Evolutionary conservation across 768 basidiomycete species (phyloP).

Genomic region (Cyclocybe cylindracea): DNA sequence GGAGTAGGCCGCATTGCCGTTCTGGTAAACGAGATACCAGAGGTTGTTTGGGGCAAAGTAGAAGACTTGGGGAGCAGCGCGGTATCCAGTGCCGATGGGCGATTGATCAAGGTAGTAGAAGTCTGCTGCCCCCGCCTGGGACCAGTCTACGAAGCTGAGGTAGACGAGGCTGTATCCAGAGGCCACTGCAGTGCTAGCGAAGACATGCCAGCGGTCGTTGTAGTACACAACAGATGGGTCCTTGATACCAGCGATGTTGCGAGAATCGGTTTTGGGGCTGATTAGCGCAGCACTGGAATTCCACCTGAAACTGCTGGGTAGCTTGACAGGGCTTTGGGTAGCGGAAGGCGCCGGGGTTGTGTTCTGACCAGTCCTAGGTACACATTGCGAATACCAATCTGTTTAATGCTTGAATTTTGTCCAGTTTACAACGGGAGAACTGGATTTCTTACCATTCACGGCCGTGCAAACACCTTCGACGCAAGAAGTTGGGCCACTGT

Average conservation of each 20-base stretch:
- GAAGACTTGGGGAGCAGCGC: constrained; percentile 18
- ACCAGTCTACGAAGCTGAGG: constrained; percentile 16
- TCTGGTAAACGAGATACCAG: constrained; percentile 21
- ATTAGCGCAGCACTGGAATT: constrained; percentile 10
- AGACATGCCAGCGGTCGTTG: constrained; percentile 18
- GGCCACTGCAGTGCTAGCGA: constrained; percentile 12
- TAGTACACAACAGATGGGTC: constrained; percentile 18
- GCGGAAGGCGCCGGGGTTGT: background rate
- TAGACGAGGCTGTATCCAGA: constrained; percentile 14
- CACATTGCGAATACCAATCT: constrained; percentile 9
- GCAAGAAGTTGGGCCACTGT: background rate
- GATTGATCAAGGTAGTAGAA: constrained; percentile 17
- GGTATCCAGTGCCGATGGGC: constrained; percentile 15
- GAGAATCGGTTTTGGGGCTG: constrained; percentile 11
- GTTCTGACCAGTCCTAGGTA: constrained; percentile 1
- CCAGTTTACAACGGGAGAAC: background rate
- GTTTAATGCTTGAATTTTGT: background rate
- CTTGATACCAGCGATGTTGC: constrained; percentile 15
- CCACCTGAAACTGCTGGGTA: constrained; percentile 16
- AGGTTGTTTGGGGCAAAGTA: constrained; percentile 20
- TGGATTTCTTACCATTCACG: background rate
- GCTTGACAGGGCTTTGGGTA: background rate
- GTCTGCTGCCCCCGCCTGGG: constrained; percentile 2
- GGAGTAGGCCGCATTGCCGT: constrained; percentile 17
- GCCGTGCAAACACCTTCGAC: background rate